A percentile compares a stretch with the other conserved stretches of the same genome.
Conservation (phyloP, 257 asterid genomes). For the Eucommia ulmoides region DNA sequence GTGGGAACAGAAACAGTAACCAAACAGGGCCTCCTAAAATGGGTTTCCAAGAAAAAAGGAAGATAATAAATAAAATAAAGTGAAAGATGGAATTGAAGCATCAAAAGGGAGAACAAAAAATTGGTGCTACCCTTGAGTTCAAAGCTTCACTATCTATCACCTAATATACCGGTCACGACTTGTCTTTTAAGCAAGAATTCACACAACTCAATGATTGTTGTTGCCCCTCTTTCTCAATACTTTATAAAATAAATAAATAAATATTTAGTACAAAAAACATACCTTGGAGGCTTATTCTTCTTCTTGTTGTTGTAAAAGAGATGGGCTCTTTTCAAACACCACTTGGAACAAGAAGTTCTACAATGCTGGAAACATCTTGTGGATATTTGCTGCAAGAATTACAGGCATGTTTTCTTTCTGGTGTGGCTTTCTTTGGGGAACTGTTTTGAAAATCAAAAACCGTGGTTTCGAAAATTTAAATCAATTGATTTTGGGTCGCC, state of each 20-base stretch:
- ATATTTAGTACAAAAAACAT: not conserved
- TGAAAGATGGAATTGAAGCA: slow-evolving; percentile 20
- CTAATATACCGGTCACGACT: slow-evolving; percentile 46
- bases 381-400: slow-evolving; percentile 86
- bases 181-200: slow-evolving; percentile 85
- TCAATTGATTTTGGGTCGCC: not conserved
- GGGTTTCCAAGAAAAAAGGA: too few relatives aligned
- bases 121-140: slow-evolving; percentile 63
- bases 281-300: not conserved
- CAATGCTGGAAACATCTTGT: slow-evolving; percentile 68
- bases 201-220: slow-evolving; percentile 27
- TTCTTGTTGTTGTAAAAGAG: slow-evolving; percentile 7
- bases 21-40: too few relatives aligned
- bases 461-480: too few relatives aligned
- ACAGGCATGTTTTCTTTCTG: slow-evolving; percentile 41
- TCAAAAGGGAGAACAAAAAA: slow-evolving; percentile 28
- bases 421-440: too few relatives aligned
- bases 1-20: too few relatives aligned
- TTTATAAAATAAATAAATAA: slow-evolving; percentile 17
- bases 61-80: slow-evolving; percentile 4
- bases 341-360: slow-evolving; percentile 44
- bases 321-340: slow-evolving; percentile 62
- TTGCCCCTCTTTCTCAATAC: slow-evolving; percentile 16
- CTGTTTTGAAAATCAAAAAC: too few relatives aligned
- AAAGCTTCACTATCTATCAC: slow-evolving; percentile 68